These are phyloP conservation scores for Russula compacta DNA, from an alignment of 768 basidiomycete genomes.

Conservation along the genomic window DNA sequence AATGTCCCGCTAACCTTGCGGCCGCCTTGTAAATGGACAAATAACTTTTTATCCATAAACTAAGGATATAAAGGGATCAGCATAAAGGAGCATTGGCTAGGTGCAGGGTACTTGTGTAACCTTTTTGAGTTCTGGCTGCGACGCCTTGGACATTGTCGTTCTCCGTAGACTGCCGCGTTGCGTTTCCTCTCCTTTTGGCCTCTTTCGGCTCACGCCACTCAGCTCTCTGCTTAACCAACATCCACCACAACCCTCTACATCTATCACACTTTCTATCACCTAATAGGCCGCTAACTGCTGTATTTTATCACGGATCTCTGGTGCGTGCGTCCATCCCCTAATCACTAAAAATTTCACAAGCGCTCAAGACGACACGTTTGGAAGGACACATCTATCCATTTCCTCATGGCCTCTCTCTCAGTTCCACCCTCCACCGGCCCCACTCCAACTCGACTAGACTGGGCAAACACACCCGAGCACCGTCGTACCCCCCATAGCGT, in stretches of 20 bases:
- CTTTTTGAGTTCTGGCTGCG: constrained; percentile 97
- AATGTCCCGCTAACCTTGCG: constrained; percentile 92
- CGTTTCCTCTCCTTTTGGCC: too few species aligned
- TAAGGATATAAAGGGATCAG: constrained; percentile 27
- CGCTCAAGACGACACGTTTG: background rate
- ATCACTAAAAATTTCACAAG: background rate
- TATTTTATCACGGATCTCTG: background rate
- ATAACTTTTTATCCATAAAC: constrained; percentile 99
- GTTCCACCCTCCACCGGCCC: constrained; percentile 25
- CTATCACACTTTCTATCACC: too few species aligned
- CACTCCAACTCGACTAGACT: constrained; percentile 32
- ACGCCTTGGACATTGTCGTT: constrained; percentile 77
- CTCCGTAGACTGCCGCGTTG: too few species aligned
- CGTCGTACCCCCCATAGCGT: constrained; percentile 41
- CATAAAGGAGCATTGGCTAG: background rate
- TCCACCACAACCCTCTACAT: too few species aligned
- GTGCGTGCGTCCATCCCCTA: background rate
- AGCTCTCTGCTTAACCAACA: too few species aligned
- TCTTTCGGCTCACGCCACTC: too few species aligned
- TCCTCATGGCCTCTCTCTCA: constrained; percentile 37
- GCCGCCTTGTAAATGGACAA: constrained; percentile 88
- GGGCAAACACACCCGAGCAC: constrained; percentile 39
- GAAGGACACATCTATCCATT: background rate
- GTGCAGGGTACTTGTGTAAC: constrained; percentile 34
- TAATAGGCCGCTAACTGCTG: too few species aligned